Base-by-base conservation (phyloP, 2,329 filamentous ascomycete genomes). In the Ophiosphaerella korrae region DNA sequence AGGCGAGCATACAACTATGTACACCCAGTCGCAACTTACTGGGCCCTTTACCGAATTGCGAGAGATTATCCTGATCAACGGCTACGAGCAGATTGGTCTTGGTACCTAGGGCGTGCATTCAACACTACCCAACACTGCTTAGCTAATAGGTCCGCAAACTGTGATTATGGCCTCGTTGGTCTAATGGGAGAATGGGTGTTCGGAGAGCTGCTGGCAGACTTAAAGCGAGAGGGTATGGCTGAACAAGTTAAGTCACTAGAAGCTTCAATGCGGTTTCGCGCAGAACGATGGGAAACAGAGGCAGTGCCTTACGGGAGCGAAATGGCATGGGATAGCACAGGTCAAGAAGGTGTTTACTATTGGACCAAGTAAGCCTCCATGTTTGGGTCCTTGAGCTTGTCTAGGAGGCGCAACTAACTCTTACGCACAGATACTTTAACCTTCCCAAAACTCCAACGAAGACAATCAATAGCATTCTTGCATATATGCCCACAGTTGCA, bases 311-410 rank as follows among this genome's bases (percentile, higher is more conserved):
- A 79, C 52, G 83, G 82, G 0, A 84, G 81, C 43, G 84, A 86
- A 63, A 83, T 84, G 81, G 79, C 82, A 0, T 86, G 84, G 84
- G 84, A 86, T 50, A 84, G 80, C 0, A 86, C 83, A 0, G 83
- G 82, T 0, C 83, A 86, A 54, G 83, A 86, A 62, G 83, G 83
- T 0, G 80, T 86, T 0, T 86, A 84, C 52, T 82, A 82, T 52
- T 85, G 83, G 82, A 73, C 77, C 5, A 79, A 77, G 55, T 42
- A 54, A 39, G 39, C 23, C 12, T 13, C 26, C 12, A 29, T 29
- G 11, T 21, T 4, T 2, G 12, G 18, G 8, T 11, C 18, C 18
- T 21, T 21, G 18, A 21, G 18, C 18, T 21, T 21, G 3, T 21
- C 18, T 21, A 21, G 18, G 18, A 21, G 33, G 7, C 26, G 24